Base-by-base conservation (phyloP, 116 monocot genomes). In the Phalaenopsis hybrid region DNA sequence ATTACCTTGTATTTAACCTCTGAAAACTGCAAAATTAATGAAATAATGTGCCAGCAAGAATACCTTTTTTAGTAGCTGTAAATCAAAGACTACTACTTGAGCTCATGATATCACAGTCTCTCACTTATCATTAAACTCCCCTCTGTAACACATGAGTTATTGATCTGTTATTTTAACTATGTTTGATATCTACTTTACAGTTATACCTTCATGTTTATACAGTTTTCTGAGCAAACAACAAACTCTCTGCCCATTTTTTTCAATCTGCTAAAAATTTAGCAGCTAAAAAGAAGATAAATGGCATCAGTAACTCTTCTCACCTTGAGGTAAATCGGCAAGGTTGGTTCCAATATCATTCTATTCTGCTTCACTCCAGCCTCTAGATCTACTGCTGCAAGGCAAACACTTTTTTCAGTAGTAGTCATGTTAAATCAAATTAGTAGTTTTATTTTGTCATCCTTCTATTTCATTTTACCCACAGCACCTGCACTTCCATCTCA, bases 261-360 rank as follows among this genome's bases (percentile, higher is more conserved):
- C 11, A 10, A 67, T 67, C 13, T 67, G 25, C 67, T 67, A 67
- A 9, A 67, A 25, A 28, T 68, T 68, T 31, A 15, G 5, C 65
- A 37, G 18, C 44, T 46, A 16, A 13, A 75, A 44, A 16, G 6
- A 61, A 45, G 49, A 33, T 20, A 2, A 33, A 75, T 46, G 23
- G n/a, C 48, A 65, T 20, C 79, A 57, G 52, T 58, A 57, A 28
- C 37, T 76, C 45, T 4, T 55, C 44, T 80, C 87, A 93, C 93
- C 93, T 93, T 93, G 41, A 93, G 83, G 77, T 87, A 87, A 55
- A 93, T 84, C 16, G 93, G 91, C 75, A 87, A 80, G 70, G 93
- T 93, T 49, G 89, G 93, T 59, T 93, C 93, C 79, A 85, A 28
- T 25, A 87, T 86, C 58, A 91, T 65, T 81, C 81, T 90, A 52